Evolutionary conservation across 169 alveolate species (phyloP), one percentile per base, ranked within the genome.

Genomic region (Cryptosporidium xiaoi): DNA sequence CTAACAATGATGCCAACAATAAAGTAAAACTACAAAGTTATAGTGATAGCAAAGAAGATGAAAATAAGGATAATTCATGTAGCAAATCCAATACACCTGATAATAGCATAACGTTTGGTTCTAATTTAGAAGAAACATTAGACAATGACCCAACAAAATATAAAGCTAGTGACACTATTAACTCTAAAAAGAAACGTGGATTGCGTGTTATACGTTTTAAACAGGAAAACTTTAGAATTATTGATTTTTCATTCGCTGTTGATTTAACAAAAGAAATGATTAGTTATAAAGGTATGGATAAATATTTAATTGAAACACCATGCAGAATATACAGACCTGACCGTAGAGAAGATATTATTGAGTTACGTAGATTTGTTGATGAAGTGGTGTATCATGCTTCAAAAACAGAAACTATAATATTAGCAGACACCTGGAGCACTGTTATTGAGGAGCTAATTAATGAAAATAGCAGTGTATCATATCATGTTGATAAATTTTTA

Each of bases 351-450:
- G 87, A 77, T 46, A 60, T 77, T 16, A 62, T 77, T 16, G 77
- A 77, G 13, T 33, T 77, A 46, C 50, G 87, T 46, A 62, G 71
- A 8, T 77, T 77, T 13, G 69, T 77, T 7, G 87, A 77, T 29
- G 71, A 77, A 18, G 51, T 60, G 13, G 69, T 56, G 20, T 77
- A 77, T 77, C 64, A 20, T 62, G 71, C 69, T 6, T 77, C 69
- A 1, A 77, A 62, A 46, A 62, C 62, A 31, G 71, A 77, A 46
- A 77, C 27, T 51, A 56, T 58, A 58, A 62, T 77, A 31, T 48
- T 77, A 13, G 87, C 69, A 31, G 87, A 77, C 40, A 77, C 87
- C 3, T 77, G 87, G 87, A 77, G 87, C 40, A 60, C 87, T 56
- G 64, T 77, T 40, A 50, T 77, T 29, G 87, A 77, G 46, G 87